A percentile compares a stretch with the other conserved stretches of the same genome.
phyloP scores from a whole-genome alignment of 495 filamentous ascomycete species.

The Penicillium coprophilum region DNA sequence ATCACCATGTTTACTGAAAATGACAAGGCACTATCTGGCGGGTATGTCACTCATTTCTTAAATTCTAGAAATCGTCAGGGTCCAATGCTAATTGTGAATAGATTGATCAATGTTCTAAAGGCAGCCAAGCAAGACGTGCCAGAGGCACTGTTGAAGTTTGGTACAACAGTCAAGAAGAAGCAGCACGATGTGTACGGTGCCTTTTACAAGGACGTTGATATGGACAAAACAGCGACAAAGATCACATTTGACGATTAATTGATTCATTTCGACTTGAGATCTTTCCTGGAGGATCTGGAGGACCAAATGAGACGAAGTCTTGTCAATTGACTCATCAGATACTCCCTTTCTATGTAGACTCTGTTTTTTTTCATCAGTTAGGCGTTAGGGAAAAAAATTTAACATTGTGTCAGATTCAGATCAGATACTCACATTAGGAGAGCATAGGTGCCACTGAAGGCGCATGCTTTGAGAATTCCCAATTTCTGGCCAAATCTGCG shows the following conservation, averaged over 20 bases:
- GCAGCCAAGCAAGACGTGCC: conserved; percentile 86
- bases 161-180: conserved; percentile 99
- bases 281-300: conserved; percentile 18
- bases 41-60: conserved; percentile 53
- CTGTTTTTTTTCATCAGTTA: conserved; percentile 38
- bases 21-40: conserved; percentile 85
- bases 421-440: conserved; percentile 57
- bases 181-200: conserved; percentile 87
- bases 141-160: conserved; percentile 85
- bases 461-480: conserved; percentile 52
- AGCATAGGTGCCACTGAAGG: conserved; percentile 53
- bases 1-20: conserved; percentile 92
- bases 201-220: conserved; percentile 81
- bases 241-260: conserved; percentile 80
- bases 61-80: background rate
- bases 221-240: conserved; percentile 80
- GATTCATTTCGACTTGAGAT: conserved; percentile 21
- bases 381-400: conserved; percentile 3
- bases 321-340: conserved; percentile 51
- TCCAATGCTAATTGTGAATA: conserved; percentile 28
- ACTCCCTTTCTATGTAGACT: conserved; percentile 58
- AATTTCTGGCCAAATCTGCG: conserved; percentile 20
- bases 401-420: background rate
- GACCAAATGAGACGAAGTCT: conserved; percentile 33
- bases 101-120: conserved; percentile 87